Conservation (phyloP, 179 eudicot species). For the Beta lomatogona region DNA sequence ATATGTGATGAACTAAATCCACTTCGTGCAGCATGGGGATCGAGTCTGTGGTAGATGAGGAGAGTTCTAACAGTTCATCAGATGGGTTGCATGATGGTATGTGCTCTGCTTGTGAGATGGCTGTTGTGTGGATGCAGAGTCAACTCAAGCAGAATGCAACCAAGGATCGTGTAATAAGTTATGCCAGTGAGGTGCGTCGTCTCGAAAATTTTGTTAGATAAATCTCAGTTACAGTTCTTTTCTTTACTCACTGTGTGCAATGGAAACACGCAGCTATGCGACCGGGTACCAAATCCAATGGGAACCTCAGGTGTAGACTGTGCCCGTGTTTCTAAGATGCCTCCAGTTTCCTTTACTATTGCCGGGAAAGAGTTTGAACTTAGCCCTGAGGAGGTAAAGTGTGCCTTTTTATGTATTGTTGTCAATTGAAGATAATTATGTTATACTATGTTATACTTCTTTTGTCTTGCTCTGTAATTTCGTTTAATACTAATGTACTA, state of each 20-base stretch:
- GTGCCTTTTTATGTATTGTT: not conserved
- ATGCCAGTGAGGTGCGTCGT: slow-evolving; percentile 59
- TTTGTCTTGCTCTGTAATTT: too few relatives aligned
- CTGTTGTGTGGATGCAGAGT: slow-evolving; percentile 89
- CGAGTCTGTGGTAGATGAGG: slow-evolving; percentile 70
- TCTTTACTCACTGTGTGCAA: slow-evolving; percentile 6
- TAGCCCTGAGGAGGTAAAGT: slow-evolving; percentile 67
- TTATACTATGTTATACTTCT: too few relatives aligned
- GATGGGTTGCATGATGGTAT: slow-evolving; percentile 42
- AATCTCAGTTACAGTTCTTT: not conserved
- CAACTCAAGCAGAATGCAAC: slow-evolving; percentile 65
- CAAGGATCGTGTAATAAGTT: slow-evolving; percentile 58
- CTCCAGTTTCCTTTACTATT: slow-evolving; percentile 65
- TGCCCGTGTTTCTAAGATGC: slow-evolving; percentile 57
- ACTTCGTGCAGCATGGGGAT: slow-evolving; percentile 57
- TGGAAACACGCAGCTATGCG: slow-evolving; percentile 63
- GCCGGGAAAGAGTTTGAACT: slow-evolving; percentile 73
- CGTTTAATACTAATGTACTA: too few relatives aligned
- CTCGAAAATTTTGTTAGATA: not conserved
- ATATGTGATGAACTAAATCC: not conserved
- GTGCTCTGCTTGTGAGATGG: slow-evolving; percentile 81
- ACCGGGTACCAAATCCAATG: slow-evolving; percentile 70
- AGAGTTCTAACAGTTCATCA: slow-evolving; percentile 34
- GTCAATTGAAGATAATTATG: not conserved
- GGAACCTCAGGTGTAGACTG: slow-evolving; percentile 82